These are phyloP conservation scores for Globisporangium paddicum DNA, from an alignment of 352 stramenopile genomes.

Conservation along the genomic window DNA sequence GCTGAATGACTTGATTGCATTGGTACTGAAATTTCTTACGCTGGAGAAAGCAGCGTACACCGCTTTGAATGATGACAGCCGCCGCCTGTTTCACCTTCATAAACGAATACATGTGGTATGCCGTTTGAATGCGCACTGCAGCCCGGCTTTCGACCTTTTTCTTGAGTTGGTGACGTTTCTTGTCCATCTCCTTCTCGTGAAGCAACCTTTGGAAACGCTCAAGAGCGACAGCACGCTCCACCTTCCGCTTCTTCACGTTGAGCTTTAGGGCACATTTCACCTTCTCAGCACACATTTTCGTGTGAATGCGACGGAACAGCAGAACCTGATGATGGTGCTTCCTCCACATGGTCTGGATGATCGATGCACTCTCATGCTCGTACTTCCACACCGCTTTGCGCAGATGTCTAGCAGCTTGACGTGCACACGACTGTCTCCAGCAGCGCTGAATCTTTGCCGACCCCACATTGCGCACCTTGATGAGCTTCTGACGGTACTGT, in stretches of 20 bases:
- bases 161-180: constrained; percentile 17
- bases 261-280: constrained; percentile 13
- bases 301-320: constrained; percentile 6
- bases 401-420: background rate
- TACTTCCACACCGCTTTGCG: constrained; percentile 9
- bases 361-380: constrained; percentile 3
- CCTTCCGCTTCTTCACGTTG: constrained; percentile 14
- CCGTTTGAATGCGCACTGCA: constrained; percentile 15
- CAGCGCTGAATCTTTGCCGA: constrained; percentile 5
- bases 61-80: constrained; percentile 18
- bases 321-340: background rate
- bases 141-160: constrained; percentile 26
- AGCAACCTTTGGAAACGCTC: constrained; percentile 34
- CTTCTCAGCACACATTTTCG: constrained; percentile 9
- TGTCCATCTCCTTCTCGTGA: constrained; percentile 23
- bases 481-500: constrained; percentile 28
- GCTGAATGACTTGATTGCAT: background rate
- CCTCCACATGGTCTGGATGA: constrained; percentile 12
- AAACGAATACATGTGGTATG: background rate
- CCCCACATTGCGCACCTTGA: background rate
- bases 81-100: background rate
- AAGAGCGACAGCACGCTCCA: constrained; percentile 21
- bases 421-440: constrained; percentile 1
- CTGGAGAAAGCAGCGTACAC: constrained; percentile 19
- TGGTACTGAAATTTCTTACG: constrained; percentile 3